These are phyloP conservation scores for Cyanophora paradoxa DNA, from an alignment of 78 protist genomes.

Conservation along the genomic window DNA sequence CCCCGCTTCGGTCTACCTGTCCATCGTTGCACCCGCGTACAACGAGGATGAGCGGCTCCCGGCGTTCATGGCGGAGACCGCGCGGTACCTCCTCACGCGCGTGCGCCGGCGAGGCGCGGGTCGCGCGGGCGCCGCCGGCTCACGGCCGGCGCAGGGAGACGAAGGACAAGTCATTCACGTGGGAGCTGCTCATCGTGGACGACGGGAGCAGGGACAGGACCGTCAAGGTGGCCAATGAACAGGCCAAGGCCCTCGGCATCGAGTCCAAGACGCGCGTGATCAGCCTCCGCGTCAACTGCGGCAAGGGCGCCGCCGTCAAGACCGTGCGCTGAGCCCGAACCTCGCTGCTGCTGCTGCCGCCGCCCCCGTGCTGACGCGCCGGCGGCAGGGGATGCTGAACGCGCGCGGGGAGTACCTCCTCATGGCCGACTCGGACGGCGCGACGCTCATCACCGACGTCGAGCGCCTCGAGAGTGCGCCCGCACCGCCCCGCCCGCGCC, in stretches of 20 bases:
- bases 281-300: conserved; percentile 16
- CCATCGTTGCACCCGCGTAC: conserved; percentile 55
- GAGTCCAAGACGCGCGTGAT: conserved; percentile 31
- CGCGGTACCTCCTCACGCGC: background rate
- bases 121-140: too few relatives aligned
- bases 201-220: conserved; percentile 51
- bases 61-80: conserved; percentile 15
- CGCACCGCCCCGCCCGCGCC: too few relatives aligned
- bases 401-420: conserved; percentile 23
- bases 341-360: background rate
- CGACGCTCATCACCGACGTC: conserved; percentile 19
- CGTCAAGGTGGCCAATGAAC: background rate
- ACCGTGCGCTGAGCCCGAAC: background rate
- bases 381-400: conserved; percentile 24
- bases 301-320: conserved; percentile 56
- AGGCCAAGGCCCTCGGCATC: background rate
- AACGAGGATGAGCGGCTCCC: conserved; percentile 45
- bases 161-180: conserved; percentile 4
- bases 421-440: conserved; percentile 52
- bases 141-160: background rate
- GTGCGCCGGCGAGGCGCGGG: too few relatives aligned
- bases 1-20: conserved; percentile 12
- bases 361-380: too few relatives aligned
- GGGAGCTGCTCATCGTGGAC: conserved; percentile 40
- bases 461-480: background rate